A percentile compares a stretch with the other conserved stretches of the same genome.
Evolutionary conservation across 176 grass and related monocot genomes (phyloP).

Genomic region (Lolium multiflorum): DNA sequence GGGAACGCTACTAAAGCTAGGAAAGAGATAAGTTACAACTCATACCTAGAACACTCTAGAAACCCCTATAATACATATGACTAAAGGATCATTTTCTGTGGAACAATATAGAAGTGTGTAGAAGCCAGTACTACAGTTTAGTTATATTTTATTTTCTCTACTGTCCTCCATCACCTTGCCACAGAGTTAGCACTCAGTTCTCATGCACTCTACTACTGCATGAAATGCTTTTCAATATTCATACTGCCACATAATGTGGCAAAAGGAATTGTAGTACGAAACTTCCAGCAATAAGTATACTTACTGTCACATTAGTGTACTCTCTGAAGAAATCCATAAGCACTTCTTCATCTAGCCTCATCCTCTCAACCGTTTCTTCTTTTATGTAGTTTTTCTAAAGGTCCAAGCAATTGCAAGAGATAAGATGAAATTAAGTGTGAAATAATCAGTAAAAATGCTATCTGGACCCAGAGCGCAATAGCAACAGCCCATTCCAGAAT

Average conservation of each 20-base stretch:
- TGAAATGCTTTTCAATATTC: slow-evolving; percentile 8
- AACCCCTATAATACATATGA: too few relatives aligned
- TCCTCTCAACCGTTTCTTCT: slow-evolving; percentile 88
- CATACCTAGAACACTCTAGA: too few relatives aligned
- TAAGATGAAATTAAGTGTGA: background rate
- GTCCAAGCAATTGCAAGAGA: slow-evolving; percentile 28
- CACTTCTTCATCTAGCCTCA: slow-evolving; percentile 98
- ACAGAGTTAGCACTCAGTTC: too few relatives aligned
- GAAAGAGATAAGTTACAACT: too few relatives aligned
- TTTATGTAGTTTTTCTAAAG: slow-evolving; percentile 84
- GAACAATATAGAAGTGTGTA: too few relatives aligned
- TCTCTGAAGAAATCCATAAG: slow-evolving; percentile 99
- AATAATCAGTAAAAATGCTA: slow-evolving; percentile 20
- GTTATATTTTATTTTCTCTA: too few relatives aligned
- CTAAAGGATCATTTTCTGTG: too few relatives aligned
- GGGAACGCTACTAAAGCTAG: too few relatives aligned
- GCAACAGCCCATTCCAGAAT: slow-evolving; percentile 22
- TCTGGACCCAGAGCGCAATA: slow-evolving; percentile 21
- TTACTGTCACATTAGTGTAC: slow-evolving; percentile 84
- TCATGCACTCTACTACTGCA: too few relatives aligned
- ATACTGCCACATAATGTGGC: slow-evolving; percentile 1
- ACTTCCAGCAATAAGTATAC: slow-evolving; percentile 47
- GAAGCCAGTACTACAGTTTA: too few relatives aligned
- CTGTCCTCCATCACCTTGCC: too few relatives aligned
- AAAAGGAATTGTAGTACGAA: slow-evolving; percentile 10